Conservation (phyloP, 192 early-diverging fungal species). For the Radiomyces spectabilis region DNA sequence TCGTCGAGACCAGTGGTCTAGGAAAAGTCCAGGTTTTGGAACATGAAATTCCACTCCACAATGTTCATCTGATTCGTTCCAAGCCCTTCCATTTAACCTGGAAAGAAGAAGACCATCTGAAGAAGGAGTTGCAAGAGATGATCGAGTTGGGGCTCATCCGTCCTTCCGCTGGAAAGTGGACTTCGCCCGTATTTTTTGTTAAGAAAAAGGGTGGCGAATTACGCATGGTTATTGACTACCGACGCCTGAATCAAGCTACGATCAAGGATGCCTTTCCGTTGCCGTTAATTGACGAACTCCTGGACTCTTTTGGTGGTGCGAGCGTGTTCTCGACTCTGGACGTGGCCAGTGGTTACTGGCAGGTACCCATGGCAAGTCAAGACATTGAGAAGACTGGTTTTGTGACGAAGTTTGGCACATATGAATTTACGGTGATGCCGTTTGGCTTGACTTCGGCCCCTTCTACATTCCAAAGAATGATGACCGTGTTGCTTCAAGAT, state of each 20-base stretch:
- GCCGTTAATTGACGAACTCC: constrained; percentile 40
- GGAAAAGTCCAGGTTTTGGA: no score
- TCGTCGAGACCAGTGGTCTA: no score
- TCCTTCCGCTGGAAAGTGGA: no score
- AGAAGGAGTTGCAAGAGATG: no score
- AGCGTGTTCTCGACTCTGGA: constrained; percentile 36
- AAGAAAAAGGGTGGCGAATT: no score
- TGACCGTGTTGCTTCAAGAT: not conserved
- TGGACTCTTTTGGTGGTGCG: constrained; percentile 19
- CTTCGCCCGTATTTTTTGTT: no score
- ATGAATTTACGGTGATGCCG: constrained; percentile 11
- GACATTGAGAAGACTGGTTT: constrained; percentile 35
- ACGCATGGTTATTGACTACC: not conserved
- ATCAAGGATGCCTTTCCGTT: constrained; percentile 41
- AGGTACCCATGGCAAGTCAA: constrained; percentile 20
- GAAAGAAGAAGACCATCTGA: no score
- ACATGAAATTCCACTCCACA: no score
- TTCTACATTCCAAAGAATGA: constrained; percentile 10
- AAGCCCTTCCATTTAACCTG: no score
- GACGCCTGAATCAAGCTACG: constrained; percentile 34
- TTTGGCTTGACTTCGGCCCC: constrained; percentile 22
- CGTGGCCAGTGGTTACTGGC: constrained; percentile 33
- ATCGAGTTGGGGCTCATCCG: no score
- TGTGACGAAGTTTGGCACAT: constrained; percentile 4
- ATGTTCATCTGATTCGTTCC: no score